Percentiles rank a stretch among this genome's conserved stretches.
Conservation (phyloP, 2,329 filamentous ascomycete species). For the Monosporascus sp. region DNA sequence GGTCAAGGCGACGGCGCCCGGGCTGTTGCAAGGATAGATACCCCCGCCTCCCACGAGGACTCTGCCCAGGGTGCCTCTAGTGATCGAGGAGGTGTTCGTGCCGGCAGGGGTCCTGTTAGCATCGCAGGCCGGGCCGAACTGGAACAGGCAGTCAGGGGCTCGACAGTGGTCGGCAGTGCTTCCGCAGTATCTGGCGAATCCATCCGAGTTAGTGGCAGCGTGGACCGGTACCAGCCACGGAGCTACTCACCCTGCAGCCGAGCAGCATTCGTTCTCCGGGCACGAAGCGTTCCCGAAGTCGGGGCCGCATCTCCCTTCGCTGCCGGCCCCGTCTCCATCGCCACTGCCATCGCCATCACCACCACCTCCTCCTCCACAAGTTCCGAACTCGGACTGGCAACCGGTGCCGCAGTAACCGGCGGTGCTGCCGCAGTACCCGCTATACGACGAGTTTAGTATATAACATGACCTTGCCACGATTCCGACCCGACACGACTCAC, state of each 20-base stretch:
- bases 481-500: conserved; percentile 5
- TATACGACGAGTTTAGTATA: conserved; percentile 3
- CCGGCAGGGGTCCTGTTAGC: conserved; percentile 51
- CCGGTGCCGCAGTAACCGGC: conserved; percentile 19
- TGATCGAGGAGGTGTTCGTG: conserved; percentile 46
- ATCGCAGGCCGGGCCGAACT: conserved; percentile 57
- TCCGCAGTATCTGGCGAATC: conserved; percentile 45
- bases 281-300: conserved; percentile 29
- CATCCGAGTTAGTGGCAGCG: too few species aligned
- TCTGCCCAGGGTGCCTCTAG: conserved; percentile 47
- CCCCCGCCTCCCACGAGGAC: conserved; percentile 52
- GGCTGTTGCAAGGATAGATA: conserved; percentile 51
- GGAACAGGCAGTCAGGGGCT: conserved; percentile 56
- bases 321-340: conserved; percentile 24
- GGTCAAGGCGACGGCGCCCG: conserved; percentile 59
- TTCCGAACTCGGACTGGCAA: conserved; percentile 20
- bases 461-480: neutral
- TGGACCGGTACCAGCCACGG: too few species aligned
- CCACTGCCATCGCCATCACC: conserved; percentile 1
- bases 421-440: conserved; percentile 20
- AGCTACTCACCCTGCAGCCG: conserved; percentile 32
- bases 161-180: conserved; percentile 50
- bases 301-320: conserved; percentile 43
- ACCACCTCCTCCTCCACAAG: conserved; percentile 1
- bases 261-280: conserved; percentile 33